Evolutionary conservation across 139 green algal genomes (phyloP), one percentile per base, ranked within the genome.

Genomic region (Chlamydomonas incerta): DNA sequence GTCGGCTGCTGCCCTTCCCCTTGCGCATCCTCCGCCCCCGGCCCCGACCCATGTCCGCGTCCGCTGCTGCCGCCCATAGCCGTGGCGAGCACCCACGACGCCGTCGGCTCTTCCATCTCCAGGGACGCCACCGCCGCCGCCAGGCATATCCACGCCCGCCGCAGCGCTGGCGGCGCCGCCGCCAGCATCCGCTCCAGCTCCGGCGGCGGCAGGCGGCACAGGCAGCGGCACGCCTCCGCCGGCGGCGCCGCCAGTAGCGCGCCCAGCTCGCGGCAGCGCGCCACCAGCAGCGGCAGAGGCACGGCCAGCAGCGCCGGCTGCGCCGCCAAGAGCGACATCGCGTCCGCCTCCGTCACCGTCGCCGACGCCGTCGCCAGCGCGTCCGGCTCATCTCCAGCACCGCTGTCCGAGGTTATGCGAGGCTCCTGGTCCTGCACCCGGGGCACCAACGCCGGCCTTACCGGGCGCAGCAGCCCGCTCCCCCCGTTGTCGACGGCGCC

Each of bases 281-380:
- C 5, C 21, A 29, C 21, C 33, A 85, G 34, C 0, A 31, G 79
- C 28, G 62, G 15, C 31, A 75, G 66, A 0, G 66, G 66, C 47
- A 76, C 33, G 66, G 37, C 21, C 46, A 85, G 79, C 31, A 85
- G 26, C 26, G 65, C 79, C 6, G 79, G 79, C 79, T 85, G 79
- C 33, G 65, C 46, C 14, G 79, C 65, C 1, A 85, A 68, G 24
- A 85, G 65, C 65, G 3, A 1, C 33, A 47, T 11, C 33, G 67
- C 67, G 1, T 14, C 67, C 18, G 24, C 26, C 28, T 3, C 41
- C 17, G 76, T n/a, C 62, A 15, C 62, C 76, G 21, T 20, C 18
- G 60, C 13, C n/a, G n/a, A n/a, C n/a, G n/a, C n/a, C n/a, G n/a
- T n/a, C n/a, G n/a, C n/a, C n/a, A n/a, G n/a, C n/a, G n/a, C n/a